Evolutionary conservation across 2,329 filamentous ascomycete genomes (phyloP).

Genomic region (Pestalotiopsis fici): DNA sequence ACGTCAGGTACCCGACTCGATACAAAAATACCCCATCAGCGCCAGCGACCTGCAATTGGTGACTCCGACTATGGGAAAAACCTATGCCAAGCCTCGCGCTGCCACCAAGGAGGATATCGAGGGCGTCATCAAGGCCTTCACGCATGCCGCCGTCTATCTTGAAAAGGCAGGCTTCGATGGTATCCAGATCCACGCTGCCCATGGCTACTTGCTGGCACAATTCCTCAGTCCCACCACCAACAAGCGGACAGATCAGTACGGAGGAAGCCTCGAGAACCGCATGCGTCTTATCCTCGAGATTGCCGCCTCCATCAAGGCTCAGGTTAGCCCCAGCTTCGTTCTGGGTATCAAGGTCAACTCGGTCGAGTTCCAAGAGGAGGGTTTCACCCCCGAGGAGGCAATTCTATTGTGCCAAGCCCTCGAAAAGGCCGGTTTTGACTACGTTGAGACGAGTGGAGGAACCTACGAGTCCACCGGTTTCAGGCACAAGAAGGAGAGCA

Average conservation of each 20-base stretch:
- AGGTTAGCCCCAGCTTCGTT: conserved; percentile 37
- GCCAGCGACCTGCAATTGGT: conserved; percentile 38
- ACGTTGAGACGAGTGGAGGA: conserved; percentile 60
- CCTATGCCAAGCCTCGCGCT: conserved; percentile 50
- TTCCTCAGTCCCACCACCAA: conserved; percentile 53
- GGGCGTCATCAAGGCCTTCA: conserved; percentile 50
- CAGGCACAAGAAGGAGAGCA: conserved; percentile 51
- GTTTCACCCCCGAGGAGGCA: conserved; percentile 51
- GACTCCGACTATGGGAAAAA: conserved; percentile 17
- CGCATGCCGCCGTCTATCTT: conserved; percentile 50
- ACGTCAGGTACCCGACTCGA: conserved; percentile 43
- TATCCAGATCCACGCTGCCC: conserved; percentile 52
- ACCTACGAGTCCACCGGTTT: conserved; percentile 58
- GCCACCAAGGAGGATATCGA: conserved; percentile 57
- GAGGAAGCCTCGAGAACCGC: conserved; percentile 47
- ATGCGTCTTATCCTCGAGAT: conserved; percentile 48
- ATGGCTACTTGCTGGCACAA: conserved; percentile 55
- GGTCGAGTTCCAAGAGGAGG: conserved; percentile 55
- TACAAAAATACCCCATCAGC: conserved; percentile 39
- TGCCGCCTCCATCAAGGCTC: conserved; percentile 34
- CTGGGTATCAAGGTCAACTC: conserved; percentile 60
- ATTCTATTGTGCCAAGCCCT: conserved; percentile 46
- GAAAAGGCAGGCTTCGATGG: conserved; percentile 63
- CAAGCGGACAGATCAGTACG: conserved; percentile 51
- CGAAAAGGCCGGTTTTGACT: conserved; percentile 52